A percentile compares a stretch with the other conserved stretches of the same genome.
Conservation (phyloP, 2,329 filamentous ascomycete genomes). For the Lachnellula hyalina region DNA sequence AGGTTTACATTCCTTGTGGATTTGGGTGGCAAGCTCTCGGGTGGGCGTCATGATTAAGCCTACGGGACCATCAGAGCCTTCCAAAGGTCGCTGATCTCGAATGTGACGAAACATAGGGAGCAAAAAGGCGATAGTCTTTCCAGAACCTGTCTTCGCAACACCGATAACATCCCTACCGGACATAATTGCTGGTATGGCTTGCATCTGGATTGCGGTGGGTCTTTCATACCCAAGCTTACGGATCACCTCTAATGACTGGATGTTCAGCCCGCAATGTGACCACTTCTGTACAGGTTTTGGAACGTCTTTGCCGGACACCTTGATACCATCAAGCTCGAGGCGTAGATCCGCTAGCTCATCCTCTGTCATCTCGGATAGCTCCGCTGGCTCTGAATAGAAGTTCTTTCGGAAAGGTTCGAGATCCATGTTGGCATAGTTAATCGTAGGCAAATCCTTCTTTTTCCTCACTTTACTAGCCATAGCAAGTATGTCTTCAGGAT, state of each 20-base stretch:
- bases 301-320: slow-evolving; percentile 80
- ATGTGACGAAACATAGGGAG: slow-evolving; percentile 98
- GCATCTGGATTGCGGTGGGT: slow-evolving; percentile 90
- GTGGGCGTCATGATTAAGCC: slow-evolving; percentile 90
- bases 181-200: slow-evolving; percentile 93
- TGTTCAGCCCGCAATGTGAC: slow-evolving; percentile 88
- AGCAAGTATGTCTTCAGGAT: slow-evolving; percentile 60
- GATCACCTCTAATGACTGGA: slow-evolving; percentile 82
- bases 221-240: slow-evolving; percentile 75
- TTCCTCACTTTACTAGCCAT: slow-evolving; percentile 60
- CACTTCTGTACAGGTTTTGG: slow-evolving; percentile 95
- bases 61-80: slow-evolving; percentile 80
- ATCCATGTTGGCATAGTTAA: slow-evolving; percentile 82
- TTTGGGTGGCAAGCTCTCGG: slow-evolving; percentile 87
- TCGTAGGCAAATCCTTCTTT: slow-evolving; percentile 88
- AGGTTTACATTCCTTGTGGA: slow-evolving; percentile 89
- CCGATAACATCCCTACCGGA: slow-evolving; percentile 93
- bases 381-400: slow-evolving; percentile 88
- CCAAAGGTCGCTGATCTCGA: slow-evolving; percentile 81
- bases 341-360: slow-evolving; percentile 78
- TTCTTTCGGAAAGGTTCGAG: slow-evolving; percentile 85
- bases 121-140: slow-evolving; percentile 93
- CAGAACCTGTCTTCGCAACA: slow-evolving; percentile 94
- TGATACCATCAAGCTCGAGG: slow-evolving; percentile 89
- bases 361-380: slow-evolving; percentile 77